Evolutionary conservation across 225 moss, liverwort and hornwort species (phyloP).

Genomic region (Bryoerythrophyllum caledonicum): DNA sequence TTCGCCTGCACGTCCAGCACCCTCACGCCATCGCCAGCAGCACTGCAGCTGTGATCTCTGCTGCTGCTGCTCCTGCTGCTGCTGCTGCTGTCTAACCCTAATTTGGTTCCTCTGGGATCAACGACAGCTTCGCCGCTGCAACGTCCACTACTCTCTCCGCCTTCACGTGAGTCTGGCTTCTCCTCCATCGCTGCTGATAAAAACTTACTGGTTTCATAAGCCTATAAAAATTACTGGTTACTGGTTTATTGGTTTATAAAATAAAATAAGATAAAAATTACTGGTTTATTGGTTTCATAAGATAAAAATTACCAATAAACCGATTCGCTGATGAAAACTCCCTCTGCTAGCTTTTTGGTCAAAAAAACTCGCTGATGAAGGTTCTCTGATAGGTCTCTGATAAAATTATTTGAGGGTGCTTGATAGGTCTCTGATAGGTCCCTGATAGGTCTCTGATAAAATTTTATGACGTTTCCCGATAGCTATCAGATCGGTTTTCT

Average conservation of each 20-base stretch:
- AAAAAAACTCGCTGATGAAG: no score
- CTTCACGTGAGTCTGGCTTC: neutral
- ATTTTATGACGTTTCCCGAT: neutral
- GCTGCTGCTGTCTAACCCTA: neutral
- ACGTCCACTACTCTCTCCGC: neutral
- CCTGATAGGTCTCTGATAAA: neutral
- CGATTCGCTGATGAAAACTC: neutral
- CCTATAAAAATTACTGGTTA: no score
- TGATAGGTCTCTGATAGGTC: neutral
- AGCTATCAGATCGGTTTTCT: neutral
- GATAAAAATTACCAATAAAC: no score
- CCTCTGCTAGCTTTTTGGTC: no score
- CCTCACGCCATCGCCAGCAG: neutral
- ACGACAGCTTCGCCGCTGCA: neutral
- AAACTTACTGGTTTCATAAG: no score
- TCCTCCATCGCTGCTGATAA: slow-evolving; percentile 23
- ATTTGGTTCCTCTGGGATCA: neutral
- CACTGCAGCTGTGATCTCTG: no score
- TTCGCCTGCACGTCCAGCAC: slow-evolving; percentile 27
- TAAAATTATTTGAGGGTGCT: neutral
- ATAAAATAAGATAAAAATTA: no score
- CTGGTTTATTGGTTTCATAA: no score
- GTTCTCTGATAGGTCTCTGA: neutral
- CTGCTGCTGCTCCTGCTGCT: no score
- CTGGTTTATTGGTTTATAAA: no score